A percentile compares a stretch with the other conserved stretches of the same genome.
These are phyloP conservation scores for Stemphylium lycopersici DNA, from an alignment of 2,329 filamentous ascomycete genomes.

Conservation along the genomic window DNA sequence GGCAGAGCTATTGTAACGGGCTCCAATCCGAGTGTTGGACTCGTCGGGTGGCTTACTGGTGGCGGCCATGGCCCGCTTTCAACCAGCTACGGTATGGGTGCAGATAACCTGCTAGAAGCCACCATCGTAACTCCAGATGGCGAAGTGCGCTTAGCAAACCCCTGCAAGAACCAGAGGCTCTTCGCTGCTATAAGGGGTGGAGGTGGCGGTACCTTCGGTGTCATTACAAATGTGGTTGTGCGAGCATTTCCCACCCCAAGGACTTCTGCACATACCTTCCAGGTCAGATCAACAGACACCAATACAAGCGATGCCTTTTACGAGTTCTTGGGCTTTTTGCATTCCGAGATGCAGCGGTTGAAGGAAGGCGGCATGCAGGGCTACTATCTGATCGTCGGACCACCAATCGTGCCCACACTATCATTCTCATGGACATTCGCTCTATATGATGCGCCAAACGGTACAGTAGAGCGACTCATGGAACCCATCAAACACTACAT, in stretches of 20 bases:
- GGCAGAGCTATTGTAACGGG: conserved; percentile 28
- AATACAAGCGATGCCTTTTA: conserved; percentile 25
- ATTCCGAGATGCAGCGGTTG: conserved; percentile 29
- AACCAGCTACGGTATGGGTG: conserved; percentile 45
- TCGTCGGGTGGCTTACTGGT: conserved; percentile 50
- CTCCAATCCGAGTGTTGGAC: conserved; percentile 42
- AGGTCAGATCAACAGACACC: conserved; percentile 8
- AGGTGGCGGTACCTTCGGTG: conserved; percentile 52
- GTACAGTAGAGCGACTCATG: conserved; percentile 25
- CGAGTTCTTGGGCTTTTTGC: conserved; percentile 27
- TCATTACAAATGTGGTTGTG: conserved; percentile 37
- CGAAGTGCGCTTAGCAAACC: conserved; percentile 22
- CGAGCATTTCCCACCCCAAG: conserved; percentile 39
- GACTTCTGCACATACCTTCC: conserved; percentile 24
- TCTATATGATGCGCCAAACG: conserved; percentile 29
- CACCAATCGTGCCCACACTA: conserved; percentile 5
- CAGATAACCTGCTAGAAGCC: conserved; percentile 45
- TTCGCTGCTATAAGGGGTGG: conserved; percentile 53
- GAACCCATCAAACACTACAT: conserved; percentile 14
- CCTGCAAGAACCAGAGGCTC: conserved; percentile 36
- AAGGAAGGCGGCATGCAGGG: conserved; percentile 39
- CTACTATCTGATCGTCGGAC: conserved; percentile 9
- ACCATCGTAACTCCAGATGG: conserved; percentile 42
- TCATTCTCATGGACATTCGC: conserved; percentile 28
- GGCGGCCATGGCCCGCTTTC: conserved; percentile 50